Evolutionary conservation across 1,284 basidiomycete species (phyloP), one percentile per base, ranked within the genome.

Genomic region (Agaricales sp.): DNA sequence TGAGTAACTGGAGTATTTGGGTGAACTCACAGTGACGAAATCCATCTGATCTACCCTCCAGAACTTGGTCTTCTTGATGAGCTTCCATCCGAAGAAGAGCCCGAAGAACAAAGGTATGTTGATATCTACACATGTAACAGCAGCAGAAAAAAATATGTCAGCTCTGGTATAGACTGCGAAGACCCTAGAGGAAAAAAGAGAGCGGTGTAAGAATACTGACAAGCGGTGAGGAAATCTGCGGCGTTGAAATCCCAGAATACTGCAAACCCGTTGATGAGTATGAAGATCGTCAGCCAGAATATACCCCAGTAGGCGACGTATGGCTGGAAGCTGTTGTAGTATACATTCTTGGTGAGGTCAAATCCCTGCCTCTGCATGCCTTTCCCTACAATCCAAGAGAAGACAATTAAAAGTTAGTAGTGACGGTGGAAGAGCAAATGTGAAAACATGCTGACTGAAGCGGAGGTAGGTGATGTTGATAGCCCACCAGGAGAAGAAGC

Each of bases 391-490:
- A n/a, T 35, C 11, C 18, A 63, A 64, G 59, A 72, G 53, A 54
- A 46, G 16, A 14, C 23, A 18, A 19, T 25, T 46, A 25, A 8
- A 20, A 4, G 20, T 45, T 30, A 4, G 21, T 62, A 61, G 60
- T 39, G 54, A 63, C 66, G 51, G 68, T 70, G 67, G 50, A 19
- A 49, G 51, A 21, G 51, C 53, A 51, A 21, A 43, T 53, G 47
- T 53, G 43, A 23, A 50, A 43, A 18, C 4, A 14, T 4, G 22
- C 13, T 8, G 8, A 21, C n/a, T 43, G 75, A 89, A 92, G 63
- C 74, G 78, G 49, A 87, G 61, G 64, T 87, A 91, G 2, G 84
- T 81, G 38, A 83, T 50, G 58, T 83, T 80, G 64, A 91, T 88
- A 47, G 76, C 63, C 57, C 72, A 74, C 83, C 83, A 89, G 46